phyloP scores from a whole-genome alignment of 1,139 yeast genomes.

The Kodamaea suecica region DNA sequence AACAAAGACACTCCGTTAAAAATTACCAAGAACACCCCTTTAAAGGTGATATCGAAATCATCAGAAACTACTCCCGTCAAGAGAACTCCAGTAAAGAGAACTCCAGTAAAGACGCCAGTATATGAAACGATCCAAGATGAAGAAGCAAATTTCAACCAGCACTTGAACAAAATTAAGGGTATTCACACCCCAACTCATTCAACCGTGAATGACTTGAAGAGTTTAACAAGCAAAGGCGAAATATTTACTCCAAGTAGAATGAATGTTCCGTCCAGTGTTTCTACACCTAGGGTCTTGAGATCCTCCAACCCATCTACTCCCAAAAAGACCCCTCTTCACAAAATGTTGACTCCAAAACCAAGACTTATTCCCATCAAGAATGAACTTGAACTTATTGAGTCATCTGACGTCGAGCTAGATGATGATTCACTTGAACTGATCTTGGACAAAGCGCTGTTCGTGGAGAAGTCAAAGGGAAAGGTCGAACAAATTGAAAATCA shows the following conservation, averaged over 20 bases:
- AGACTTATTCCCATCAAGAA: constrained; percentile 15
- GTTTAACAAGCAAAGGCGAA: background rate
- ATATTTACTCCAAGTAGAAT: constrained; percentile 8
- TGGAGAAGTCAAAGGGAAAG: constrained; percentile 8
- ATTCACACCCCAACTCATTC: constrained; percentile 3
- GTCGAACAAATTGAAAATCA: constrained; percentile 2
- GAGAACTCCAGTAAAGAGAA: constrained; percentile 1
- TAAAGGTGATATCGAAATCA: constrained; percentile 17
- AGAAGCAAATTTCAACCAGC: constrained; percentile 22
- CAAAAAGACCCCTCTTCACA: constrained; percentile 10
- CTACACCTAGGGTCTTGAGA: constrained; percentile 12
- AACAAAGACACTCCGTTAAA: constrained; percentile 4
- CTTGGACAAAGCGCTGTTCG: background rate
- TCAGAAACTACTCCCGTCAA: background rate
- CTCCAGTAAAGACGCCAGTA: constrained; percentile 3
- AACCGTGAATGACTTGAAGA: too few species aligned
- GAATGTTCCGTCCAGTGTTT: background rate
- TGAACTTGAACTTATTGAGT: constrained; percentile 14
- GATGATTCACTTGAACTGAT: constrained; percentile 9
- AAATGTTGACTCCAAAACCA: constrained; percentile 15
- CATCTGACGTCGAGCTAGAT: constrained; percentile 13
- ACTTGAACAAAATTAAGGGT: constrained; percentile 17
- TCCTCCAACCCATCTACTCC: constrained; percentile 14
- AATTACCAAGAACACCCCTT: constrained; percentile 1
- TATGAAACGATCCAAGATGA: constrained; percentile 24